phyloP scores from a whole-genome alignment of 108 stramenopile genomes.

The Nannochloropsis gaditana region DNA sequence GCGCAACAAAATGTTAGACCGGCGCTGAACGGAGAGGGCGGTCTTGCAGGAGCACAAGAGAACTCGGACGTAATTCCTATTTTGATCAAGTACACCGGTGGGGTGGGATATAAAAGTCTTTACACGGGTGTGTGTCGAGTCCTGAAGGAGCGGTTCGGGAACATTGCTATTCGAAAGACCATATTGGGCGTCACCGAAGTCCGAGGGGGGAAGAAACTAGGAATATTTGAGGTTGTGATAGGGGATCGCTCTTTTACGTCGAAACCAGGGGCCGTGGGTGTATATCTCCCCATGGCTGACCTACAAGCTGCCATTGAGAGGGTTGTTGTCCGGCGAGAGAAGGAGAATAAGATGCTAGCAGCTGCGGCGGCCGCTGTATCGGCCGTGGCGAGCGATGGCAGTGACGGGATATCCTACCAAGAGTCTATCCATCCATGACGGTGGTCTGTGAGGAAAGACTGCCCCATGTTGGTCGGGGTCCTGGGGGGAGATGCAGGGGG shows the following conservation, averaged over 20 bases:
- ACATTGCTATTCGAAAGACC: neutral
- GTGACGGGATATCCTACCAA: neutral
- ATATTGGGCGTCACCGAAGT: conserved; percentile 11
- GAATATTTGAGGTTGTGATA: neutral
- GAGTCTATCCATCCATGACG: conserved; percentile 6
- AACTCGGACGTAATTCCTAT: neutral
- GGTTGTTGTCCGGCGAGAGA: neutral
- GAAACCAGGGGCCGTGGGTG: conserved; percentile 1
- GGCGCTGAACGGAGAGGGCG: too few relatives aligned
- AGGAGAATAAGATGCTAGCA: neutral
- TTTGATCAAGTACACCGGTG: neutral
- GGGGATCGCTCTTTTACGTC: neutral
- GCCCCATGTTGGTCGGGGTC: too few relatives aligned
- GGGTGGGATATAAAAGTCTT: neutral
- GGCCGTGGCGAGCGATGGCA: neutral
- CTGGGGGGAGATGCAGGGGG: too few relatives aligned
- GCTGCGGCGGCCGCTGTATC: neutral
- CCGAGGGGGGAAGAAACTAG: neutral
- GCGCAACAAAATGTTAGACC: too few relatives aligned
- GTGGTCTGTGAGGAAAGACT: too few relatives aligned
- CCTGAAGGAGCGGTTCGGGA: conserved; percentile 17
- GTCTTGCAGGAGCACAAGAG: neutral
- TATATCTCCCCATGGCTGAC: neutral
- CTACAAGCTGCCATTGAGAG: neutral
- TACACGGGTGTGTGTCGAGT: neutral